A percentile compares a stretch with the other conserved stretches of the same genome.
Conservation (phyloP, 1,284 basidiomycete genomes). For the Stereum hirsutum region DNA sequence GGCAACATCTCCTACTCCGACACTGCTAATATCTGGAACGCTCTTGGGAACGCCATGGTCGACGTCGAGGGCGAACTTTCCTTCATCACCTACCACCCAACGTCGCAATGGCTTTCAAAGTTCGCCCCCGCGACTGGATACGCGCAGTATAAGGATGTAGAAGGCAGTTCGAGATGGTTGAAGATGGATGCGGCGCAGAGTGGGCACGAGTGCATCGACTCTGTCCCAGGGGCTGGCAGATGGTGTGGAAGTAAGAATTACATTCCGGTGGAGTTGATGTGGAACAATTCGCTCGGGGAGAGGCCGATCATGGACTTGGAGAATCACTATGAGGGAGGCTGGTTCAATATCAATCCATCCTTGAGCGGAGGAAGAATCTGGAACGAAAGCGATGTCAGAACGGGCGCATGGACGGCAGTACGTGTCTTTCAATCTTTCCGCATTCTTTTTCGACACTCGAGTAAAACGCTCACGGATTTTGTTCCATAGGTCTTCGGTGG, state of each 20-base stretch:
- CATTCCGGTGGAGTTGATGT: background rate
- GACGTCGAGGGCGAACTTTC: background rate
- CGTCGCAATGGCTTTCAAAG: background rate
- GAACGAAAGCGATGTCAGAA: background rate
- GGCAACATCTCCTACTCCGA: background rate
- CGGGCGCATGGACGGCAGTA: background rate
- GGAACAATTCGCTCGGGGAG: background rate
- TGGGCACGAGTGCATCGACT: background rate
- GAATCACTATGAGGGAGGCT: background rate
- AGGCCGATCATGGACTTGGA: background rate
- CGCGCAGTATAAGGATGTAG: background rate
- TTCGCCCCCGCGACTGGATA: background rate
- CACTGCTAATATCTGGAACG: background rate
- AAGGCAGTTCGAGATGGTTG: no score
- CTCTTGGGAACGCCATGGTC: background rate
- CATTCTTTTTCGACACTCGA: background rate
- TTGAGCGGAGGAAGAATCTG: background rate
- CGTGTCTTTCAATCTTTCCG: background rate
- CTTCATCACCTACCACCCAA: background rate
- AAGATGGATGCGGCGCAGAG: background rate
- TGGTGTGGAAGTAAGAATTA: background rate
- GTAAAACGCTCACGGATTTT: background rate
- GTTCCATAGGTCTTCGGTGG: background rate
- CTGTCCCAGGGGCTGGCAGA: background rate
- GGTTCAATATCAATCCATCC: background rate